Base-by-base conservation (phyloP, 495 filamentous ascomycete species). In the Wilcoxina mikolae region DNA sequence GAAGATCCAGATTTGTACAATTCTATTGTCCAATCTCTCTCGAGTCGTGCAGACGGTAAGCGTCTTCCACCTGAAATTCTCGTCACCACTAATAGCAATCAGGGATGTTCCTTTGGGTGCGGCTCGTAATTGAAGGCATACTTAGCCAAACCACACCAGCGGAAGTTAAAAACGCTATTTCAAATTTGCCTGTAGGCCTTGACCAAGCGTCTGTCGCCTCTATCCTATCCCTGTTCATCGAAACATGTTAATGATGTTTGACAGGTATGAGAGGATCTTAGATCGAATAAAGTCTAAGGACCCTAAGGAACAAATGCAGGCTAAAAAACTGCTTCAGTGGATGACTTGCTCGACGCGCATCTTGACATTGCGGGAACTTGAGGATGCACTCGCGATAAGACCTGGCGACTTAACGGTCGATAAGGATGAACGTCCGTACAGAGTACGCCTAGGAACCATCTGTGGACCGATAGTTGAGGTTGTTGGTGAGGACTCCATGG, bases 81-180 rank as follows among this genome's bases (percentile, higher is more conserved):
- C n/a, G n/a, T n/a, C n/a, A n/a, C n/a, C n/a, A n/a, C n/a, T n/a
- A n/a, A n/a, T n/a, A n/a, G n/a, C n/a, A n/a, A n/a, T n/a, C 50
- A 66, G 64, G 64, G 11, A 67, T 67, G 64, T 67, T 67, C n/a
- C 64, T 67, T 24, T 54, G 60, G 24, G 64, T 58, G 26, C 54
- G 59, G 25, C 54, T 67, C 23, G 47, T 66, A 24, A 62, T 65
- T 41, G 59, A 65, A 39, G 43, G 52, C 4, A 33, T 55, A 18
- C 53, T 51, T 20, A 44, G 10, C 24, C 48, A 61, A 28, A 31
- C 33, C 27, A 55, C 56, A 52, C 15, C 35, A 3, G 38, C 11
- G 31, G 7, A 35, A 35, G 15, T 35, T 35, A 35, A 7, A 7
- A 15, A 35, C 7, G 15, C 31, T 35, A 7, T 35, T 7, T 7